Conservation (phyloP, 2,329 filamentous ascomycete genomes). For the Periconia macrospinosa region DNA sequence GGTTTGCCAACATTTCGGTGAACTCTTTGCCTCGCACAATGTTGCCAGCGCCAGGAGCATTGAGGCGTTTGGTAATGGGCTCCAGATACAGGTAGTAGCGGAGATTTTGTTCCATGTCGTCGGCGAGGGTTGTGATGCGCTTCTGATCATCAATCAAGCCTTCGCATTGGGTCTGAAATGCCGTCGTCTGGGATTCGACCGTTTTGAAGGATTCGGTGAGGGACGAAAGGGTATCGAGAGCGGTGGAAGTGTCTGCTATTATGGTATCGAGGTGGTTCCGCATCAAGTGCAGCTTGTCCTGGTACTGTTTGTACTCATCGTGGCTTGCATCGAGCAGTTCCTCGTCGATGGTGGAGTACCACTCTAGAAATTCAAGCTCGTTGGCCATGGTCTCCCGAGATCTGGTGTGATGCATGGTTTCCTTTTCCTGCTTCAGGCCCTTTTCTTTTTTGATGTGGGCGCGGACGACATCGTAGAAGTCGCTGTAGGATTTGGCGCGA, state of each 20-base stretch:
- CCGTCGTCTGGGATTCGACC: conserved; percentile 88
- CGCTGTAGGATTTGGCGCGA: conserved; percentile 76
- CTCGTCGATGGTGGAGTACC: conserved; percentile 63
- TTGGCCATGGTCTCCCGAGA: conserved; percentile 53
- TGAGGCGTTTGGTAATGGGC: conserved; percentile 83
- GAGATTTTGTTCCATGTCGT: conserved; percentile 85
- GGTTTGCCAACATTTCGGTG: conserved; percentile 80
- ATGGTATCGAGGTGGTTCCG: conserved; percentile 81
- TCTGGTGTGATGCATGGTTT: conserved; percentile 14
- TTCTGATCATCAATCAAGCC: conserved; percentile 81
- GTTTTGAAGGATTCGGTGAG: conserved; percentile 84
- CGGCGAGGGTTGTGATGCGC: conserved; percentile 74
- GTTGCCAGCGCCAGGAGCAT: conserved; percentile 85
- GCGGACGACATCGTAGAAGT: conserved; percentile 69
- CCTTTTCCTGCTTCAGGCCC: conserved; percentile 42
- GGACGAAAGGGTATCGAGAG: conserved; percentile 73
- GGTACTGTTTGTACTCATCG: conserved; percentile 80
- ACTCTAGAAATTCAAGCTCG: conserved; percentile 61
- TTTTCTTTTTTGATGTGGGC: conserved; percentile 56
- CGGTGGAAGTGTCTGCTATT: conserved; percentile 73
- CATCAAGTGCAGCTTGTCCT: conserved; percentile 78
- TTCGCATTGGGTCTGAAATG: conserved; percentile 90
- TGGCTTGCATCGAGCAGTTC: conserved; percentile 80
- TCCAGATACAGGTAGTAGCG: conserved; percentile 95
- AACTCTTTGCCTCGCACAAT: conserved; percentile 84